Evolutionary conservation across 768 basidiomycete genomes (phyloP).

Genomic region (Mycena polygramma): DNA sequence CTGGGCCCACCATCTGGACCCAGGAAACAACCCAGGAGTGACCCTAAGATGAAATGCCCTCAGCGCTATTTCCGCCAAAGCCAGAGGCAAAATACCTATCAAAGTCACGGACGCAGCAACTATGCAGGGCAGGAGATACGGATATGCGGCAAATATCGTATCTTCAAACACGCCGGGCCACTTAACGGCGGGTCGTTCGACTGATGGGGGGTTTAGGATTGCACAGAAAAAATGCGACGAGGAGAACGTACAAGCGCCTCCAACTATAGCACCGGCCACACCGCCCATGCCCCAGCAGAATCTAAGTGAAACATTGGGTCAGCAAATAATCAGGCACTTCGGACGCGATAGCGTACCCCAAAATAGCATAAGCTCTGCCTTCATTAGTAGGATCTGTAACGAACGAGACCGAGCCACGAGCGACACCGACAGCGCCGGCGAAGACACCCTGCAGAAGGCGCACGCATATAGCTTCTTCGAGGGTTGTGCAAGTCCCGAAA

Average conservation of each 20-base stretch:
- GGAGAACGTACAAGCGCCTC: constrained; percentile 63
- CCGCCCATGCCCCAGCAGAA: constrained; percentile 99
- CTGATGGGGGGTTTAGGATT: constrained; percentile 50
- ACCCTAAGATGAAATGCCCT: constrained; percentile 62
- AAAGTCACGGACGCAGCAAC: constrained; percentile 84
- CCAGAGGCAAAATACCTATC: constrained; percentile 57
- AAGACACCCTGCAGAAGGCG: constrained; percentile 94
- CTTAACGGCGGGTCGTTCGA: constrained; percentile 87
- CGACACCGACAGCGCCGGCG: constrained; percentile 95
- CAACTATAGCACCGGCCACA: constrained; percentile 89
- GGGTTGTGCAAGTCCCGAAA: constrained; percentile 82
- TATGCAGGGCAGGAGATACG: constrained; percentile 91
- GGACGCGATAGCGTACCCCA: constrained; percentile 68
- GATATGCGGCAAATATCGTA: constrained; percentile 80
- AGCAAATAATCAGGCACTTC: constrained; percentile 11
- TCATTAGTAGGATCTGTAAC: constrained; percentile 95
- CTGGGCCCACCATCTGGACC: constrained; percentile 92
- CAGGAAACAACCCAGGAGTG: constrained; percentile 89
- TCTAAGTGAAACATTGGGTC: constrained; percentile 50
- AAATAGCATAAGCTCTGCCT: constrained; percentile 92
- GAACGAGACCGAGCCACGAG: constrained; percentile 87
- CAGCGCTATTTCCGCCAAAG: constrained; percentile 21
- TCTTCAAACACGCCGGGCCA: constrained; percentile 84
- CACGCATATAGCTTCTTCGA: constrained; percentile 86
- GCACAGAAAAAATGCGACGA: constrained; percentile 19